phyloP scores from a whole-genome alignment of 2,329 filamentous ascomycete genomes.

The Colletotrichum endophyticum region DNA sequence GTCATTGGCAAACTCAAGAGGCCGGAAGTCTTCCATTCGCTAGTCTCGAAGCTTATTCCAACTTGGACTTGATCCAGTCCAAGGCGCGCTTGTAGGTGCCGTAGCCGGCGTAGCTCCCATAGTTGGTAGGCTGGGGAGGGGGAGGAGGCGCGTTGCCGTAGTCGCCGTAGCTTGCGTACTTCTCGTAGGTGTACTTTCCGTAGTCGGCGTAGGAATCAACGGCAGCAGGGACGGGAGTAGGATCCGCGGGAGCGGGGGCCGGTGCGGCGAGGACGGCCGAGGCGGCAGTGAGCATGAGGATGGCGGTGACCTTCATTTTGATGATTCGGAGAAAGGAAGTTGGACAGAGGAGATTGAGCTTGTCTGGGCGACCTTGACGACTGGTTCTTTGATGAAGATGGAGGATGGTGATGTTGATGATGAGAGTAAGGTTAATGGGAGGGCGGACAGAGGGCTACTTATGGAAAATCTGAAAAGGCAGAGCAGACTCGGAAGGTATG shows the following conservation, averaged over 20 bases:
- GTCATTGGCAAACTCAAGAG: background rate
- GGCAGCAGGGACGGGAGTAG: background rate
- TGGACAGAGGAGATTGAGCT: background rate
- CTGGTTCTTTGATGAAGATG: background rate
- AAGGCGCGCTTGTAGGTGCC: constrained; percentile 9
- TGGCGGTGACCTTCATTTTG: constrained; percentile 34
- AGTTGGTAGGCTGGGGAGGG: background rate
- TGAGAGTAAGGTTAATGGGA: background rate
- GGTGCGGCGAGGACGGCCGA: constrained; percentile 24
- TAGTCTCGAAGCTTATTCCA: background rate
- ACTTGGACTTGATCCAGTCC: background rate
- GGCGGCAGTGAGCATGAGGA: constrained; percentile 28
- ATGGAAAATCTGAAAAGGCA: background rate
- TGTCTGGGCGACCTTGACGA: background rate
- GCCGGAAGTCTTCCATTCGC: background rate
- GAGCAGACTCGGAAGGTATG: background rate
- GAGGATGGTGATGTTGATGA: background rate
- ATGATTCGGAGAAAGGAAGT: background rate
- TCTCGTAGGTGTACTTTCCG: constrained; percentile 9
- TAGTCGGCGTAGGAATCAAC: constrained; percentile 10
- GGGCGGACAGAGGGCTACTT: background rate
- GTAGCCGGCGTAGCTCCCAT: constrained; percentile 16
- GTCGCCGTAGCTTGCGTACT: constrained; percentile 1
- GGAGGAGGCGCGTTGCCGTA: background rate
- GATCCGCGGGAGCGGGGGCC: constrained; percentile 21